Percentiles rank a stretch among this genome's conserved stretches.
These are phyloP conservation scores for Claviceps cyperi DNA, from an alignment of 2,329 filamentous ascomycete genomes.

Conservation along the genomic window DNA sequence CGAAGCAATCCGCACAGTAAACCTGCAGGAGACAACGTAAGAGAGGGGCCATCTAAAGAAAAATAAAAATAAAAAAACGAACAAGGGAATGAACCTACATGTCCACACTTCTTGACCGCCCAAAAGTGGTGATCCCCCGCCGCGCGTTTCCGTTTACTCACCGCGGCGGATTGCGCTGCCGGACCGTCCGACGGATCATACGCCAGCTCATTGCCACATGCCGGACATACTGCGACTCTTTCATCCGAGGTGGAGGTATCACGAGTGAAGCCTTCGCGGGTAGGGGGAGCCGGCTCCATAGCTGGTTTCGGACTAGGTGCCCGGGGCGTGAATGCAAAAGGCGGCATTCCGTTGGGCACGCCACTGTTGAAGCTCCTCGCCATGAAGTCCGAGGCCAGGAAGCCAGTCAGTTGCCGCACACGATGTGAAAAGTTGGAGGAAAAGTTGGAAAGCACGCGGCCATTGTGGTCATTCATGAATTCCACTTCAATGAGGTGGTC, in stretches of 20 bases:
- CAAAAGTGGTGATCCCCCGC: constrained; percentile 72
- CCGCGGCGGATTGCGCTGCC: constrained; percentile 7
- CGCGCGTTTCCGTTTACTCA: constrained; percentile 29
- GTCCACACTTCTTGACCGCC: constrained; percentile 81
- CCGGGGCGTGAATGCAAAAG: constrained; percentile 18
- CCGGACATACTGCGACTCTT: constrained; percentile 66
- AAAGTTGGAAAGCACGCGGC: constrained; percentile 8
- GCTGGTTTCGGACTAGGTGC: constrained; percentile 27
- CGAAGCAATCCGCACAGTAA: constrained; percentile 48
- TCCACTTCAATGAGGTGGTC: constrained; percentile 16
- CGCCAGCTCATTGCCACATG: constrained; percentile 73
- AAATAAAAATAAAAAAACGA: background rate
- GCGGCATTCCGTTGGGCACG: constrained; percentile 9
- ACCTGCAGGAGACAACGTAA: constrained; percentile 28
- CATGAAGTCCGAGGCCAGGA: constrained; percentile 13
- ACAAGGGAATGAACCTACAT: constrained; percentile 39
- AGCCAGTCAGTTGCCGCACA: constrained; percentile 14
- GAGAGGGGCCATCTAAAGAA: background rate
- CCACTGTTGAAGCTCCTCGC: constrained; percentile 8
- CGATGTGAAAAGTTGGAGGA: constrained; percentile 11
- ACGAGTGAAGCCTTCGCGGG: constrained; percentile 67
- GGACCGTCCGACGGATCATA: constrained; percentile 41
- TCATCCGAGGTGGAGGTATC: constrained; percentile 48
- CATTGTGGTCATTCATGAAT: constrained; percentile 9
- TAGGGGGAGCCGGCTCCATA: constrained; percentile 48